Evolutionary conservation across 2,329 filamentous ascomycete genomes (phyloP), one percentile per base, ranked within the genome.

Genomic region (Pezicula rhizophila): DNA sequence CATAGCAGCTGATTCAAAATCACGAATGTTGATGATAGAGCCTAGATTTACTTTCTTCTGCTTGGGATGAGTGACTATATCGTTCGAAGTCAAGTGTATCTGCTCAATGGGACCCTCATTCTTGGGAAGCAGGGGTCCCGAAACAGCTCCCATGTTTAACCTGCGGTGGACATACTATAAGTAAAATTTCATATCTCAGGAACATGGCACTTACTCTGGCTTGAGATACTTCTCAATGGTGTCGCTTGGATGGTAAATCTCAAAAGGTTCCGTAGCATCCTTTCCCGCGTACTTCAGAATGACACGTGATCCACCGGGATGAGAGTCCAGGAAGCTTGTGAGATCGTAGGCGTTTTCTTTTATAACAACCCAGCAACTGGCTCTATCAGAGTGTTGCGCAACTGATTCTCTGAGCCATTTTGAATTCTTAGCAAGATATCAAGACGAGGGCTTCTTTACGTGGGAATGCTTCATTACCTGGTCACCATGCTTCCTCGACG

Each of bases 241-340:
- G 28, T 65, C 63, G 7, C 56, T 48, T 0, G 60, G 60, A 45
- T 66, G 64, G 14, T 64, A 53, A 42, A 59, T 60, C 51, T 59
- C 56, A 45, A 66, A 66, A 37, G 66, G 63, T 6, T 52, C 77
- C 76, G 66, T 96, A 91, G 67, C 89, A 87, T 58, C 90, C 91
- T 23, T 23, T 23, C 23, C 23, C 17, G 79, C 92, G 65, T 92
- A 93, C 44, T 95, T 85, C 53, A 95, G 75, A 52, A 96, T 84
- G 60, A 96, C 73, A 53, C 95, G 87, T 60, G 82, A 79, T 52
- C 92, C 92, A 59, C 91, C 92, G 23, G 91, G 91, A 65, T 97
- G 91, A 57, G 89, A 83, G 47, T 89, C 79, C 52, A 95, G 69
- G 63, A 97, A 97, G 45, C 86, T 80, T 51, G 91, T 95, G 54